These are phyloP conservation scores for Lycium ferocissimum DNA, from an alignment of 257 asterid genomes.

Conservation along the genomic window DNA sequence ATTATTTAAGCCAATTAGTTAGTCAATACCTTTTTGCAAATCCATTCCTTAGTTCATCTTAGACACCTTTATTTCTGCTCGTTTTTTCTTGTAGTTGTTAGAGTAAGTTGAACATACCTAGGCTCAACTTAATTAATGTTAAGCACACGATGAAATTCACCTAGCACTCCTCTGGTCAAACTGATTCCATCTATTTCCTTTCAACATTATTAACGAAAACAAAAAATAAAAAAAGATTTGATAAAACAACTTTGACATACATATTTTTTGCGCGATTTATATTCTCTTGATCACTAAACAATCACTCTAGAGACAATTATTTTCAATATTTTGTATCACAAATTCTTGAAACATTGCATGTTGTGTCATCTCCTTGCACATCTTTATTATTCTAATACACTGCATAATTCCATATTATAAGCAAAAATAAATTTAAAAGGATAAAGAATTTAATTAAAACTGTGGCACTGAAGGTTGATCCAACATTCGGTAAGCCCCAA, in stretches of 20 bases:
- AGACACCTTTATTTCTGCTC: background rate
- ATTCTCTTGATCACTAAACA: too few relatives aligned
- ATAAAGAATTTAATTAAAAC: background rate
- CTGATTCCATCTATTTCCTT: background rate
- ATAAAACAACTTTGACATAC: background rate
- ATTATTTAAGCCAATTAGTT: too few relatives aligned
- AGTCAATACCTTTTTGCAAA: background rate
- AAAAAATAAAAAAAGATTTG: too few relatives aligned
- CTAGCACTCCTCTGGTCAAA: background rate
- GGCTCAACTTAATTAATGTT: background rate
- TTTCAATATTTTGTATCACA: background rate
- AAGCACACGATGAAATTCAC: background rate
- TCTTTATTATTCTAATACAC: background rate
- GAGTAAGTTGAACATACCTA: background rate
- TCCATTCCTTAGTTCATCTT: background rate
- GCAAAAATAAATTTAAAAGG: background rate
- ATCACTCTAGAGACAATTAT: background rate
- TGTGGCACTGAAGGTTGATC: constrained; percentile 46
- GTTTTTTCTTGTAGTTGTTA: background rate
- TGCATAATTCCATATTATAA: background rate
- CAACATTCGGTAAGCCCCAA: constrained; percentile 59
- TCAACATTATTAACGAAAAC: background rate
- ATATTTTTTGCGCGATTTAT: background rate
- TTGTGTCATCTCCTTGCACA: too few relatives aligned
- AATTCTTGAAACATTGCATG: background rate